Conservation (phyloP, 495 filamentous ascomycete species). For the Lichina pygmaea region DNA sequence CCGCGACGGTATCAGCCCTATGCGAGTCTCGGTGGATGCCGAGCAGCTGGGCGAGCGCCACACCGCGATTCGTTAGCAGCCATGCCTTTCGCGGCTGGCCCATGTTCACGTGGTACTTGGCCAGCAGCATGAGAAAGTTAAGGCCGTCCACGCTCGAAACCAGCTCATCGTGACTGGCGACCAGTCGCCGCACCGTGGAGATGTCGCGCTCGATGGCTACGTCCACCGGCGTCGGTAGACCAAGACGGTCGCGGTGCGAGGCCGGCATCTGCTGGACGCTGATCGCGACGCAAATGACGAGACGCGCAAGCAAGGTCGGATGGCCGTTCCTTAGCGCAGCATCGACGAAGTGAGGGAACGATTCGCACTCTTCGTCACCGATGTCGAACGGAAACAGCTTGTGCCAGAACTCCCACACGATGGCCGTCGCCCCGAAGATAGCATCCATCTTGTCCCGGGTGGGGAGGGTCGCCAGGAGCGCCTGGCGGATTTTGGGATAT, state of each 20-base stretch:
- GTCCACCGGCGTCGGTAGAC: neutral
- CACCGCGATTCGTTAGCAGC: conserved; percentile 18
- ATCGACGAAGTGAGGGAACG: neutral
- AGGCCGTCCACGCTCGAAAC: conserved; percentile 21
- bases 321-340: neutral
- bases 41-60: conserved; percentile 21
- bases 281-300: neutral
- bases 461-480: neutral
- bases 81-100: conserved; percentile 25
- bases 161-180: conserved; percentile 21
- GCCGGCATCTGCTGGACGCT: neutral
- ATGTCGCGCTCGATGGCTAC: conserved; percentile 12
- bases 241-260: neutral
- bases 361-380: neutral
- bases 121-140: conserved; percentile 19
- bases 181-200: conserved; percentile 13
- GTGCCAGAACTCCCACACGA: neutral
- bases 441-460: neutral
- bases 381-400: neutral
- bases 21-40: conserved; percentile 4
- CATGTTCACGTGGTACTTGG: conserved; percentile 19
- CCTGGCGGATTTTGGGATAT: neutral
- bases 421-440: neutral
- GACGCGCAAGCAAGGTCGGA: neutral
- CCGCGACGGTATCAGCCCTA: conserved; percentile 5